A percentile compares a stretch with the other conserved stretches of the same genome.
phyloP scores from a whole-genome alignment of 148 eudicot species.

The Euryodendron excelsum region DNA sequence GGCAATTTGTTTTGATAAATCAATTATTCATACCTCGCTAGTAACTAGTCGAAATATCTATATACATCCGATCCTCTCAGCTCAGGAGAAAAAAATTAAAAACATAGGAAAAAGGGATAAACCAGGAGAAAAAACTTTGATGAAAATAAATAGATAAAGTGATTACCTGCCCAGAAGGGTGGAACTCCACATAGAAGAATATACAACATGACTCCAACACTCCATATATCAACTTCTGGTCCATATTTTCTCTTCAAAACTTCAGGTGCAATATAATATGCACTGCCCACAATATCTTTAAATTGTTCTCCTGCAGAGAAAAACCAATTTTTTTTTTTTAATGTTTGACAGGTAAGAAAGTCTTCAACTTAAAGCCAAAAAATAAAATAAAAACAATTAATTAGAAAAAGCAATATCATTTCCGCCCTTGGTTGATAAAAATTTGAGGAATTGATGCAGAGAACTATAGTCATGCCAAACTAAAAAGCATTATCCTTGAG shows the following conservation, averaged over 20 bases:
- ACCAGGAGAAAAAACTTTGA: neutral
- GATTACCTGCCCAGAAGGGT: slow-evolving; percentile 55
- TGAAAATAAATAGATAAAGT: neutral
- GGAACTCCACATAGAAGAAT: slow-evolving; percentile 52
- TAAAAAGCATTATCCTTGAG: too few species aligned
- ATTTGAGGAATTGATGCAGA: too few species aligned
- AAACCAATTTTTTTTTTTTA: neutral
- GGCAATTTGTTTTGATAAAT: neutral
- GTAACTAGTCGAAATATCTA: too few species aligned
- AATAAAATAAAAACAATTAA: neutral
- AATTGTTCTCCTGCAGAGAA: slow-evolving; percentile 51
- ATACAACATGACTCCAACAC: slow-evolving; percentile 50
- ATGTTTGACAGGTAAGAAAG: neutral
- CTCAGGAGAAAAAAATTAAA: too few species aligned
- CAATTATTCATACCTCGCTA: neutral
- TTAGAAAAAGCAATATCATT: neutral
- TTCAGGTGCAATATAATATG: slow-evolving; percentile 53
- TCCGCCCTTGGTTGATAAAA: too few species aligned
- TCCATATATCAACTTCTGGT: slow-evolving; percentile 55
- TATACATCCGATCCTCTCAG: too few species aligned
- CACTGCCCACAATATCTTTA: slow-evolving; percentile 51
- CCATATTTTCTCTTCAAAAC: slow-evolving; percentile 51
- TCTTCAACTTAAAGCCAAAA: neutral
- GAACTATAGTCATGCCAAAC: too few species aligned
- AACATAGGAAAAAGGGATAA: neutral